phyloP scores from a whole-genome alignment of 257 asterid genomes.

The Solanum ahanhuiri region DNA sequence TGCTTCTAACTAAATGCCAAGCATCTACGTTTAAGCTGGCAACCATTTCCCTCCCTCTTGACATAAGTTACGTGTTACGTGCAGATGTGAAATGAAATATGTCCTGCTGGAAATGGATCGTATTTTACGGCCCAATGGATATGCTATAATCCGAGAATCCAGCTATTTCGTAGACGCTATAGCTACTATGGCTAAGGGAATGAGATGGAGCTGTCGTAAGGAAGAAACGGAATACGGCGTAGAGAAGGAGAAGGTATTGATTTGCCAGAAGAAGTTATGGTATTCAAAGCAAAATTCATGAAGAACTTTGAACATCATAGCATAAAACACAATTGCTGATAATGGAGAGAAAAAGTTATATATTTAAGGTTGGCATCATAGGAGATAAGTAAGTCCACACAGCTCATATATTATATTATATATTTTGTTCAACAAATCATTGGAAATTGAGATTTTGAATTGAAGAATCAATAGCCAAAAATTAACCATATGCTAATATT shows the following conservation, averaged over 20 bases:
- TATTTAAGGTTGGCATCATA: not conserved
- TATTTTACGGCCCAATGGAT: slow-evolving; percentile 12
- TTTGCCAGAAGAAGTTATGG: slow-evolving; percentile 16
- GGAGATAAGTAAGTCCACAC: not conserved
- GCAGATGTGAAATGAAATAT: slow-evolving; percentile 24
- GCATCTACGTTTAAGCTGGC: not conserved
- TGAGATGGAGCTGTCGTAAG: slow-evolving; percentile 18
- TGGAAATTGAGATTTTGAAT: not conserved
- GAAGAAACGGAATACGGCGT: slow-evolving; percentile 11
- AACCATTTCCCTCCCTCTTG: not conserved
- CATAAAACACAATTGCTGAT: not conserved
- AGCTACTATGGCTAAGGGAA: slow-evolving; percentile 9
- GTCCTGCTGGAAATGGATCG: slow-evolving; percentile 22
- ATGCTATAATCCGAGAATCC: slow-evolving; percentile 11
- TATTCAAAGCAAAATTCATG: slow-evolving; percentile 8
- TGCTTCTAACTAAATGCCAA: not conserved
- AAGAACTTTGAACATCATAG: not conserved
- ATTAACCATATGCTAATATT: not conserved
- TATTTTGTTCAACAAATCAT: not conserved
- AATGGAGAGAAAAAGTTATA: not conserved
- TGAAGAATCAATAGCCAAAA: not conserved
- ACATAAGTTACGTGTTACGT: not conserved
- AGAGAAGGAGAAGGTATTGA: slow-evolving; percentile 11
- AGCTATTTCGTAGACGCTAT: slow-evolving; percentile 9
- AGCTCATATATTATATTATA: not conserved